A percentile compares a stretch with the other conserved stretches of the same genome.
These are phyloP conservation scores for Pythium rishiriense DNA, from an alignment of 352 stramenopile genomes.

Conservation along the genomic window DNA sequence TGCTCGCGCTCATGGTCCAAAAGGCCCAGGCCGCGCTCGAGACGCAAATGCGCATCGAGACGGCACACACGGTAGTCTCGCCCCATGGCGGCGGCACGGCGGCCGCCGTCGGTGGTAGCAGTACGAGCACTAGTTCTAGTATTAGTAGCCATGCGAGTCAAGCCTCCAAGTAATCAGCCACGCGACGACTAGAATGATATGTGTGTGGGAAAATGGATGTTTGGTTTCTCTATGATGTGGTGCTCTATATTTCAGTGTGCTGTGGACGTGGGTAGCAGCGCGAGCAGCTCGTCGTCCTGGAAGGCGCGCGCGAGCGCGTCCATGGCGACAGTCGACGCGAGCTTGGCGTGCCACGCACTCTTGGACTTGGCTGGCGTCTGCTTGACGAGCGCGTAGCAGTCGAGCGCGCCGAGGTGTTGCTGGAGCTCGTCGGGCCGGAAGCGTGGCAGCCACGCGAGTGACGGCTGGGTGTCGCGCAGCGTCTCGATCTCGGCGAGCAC, in stretches of 20 bases:
- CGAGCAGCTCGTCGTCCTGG: conserved; percentile 52
- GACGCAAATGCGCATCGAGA: conserved; percentile 71
- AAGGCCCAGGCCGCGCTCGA: conserved; percentile 74
- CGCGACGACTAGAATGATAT: too few relatives aligned
- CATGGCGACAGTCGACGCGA: conserved; percentile 53
- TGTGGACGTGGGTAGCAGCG: conserved; percentile 24
- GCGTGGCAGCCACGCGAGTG: conserved; percentile 56
- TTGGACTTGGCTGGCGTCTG: conserved; percentile 28
- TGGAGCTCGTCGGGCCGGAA: conserved; percentile 65
- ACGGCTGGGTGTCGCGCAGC: conserved; percentile 31
- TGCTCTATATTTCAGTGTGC: too few relatives aligned
- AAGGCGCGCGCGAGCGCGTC: conserved; percentile 42
- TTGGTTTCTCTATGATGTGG: too few relatives aligned
- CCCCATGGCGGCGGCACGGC: too few relatives aligned
- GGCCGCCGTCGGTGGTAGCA: too few relatives aligned
- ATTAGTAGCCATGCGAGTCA: too few relatives aligned
- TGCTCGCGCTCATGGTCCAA: conserved; percentile 74
- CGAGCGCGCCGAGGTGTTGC: conserved; percentile 58
- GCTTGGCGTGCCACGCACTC: conserved; percentile 40
- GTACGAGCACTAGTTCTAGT: background rate
- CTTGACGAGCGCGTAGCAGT: conserved; percentile 72
- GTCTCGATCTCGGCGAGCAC: conserved; percentile 51
- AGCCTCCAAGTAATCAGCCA: background rate
- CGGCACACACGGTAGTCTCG: conserved; percentile 17
- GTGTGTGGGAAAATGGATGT: too few relatives aligned